Percentiles rank a stretch among this genome's conserved stretches.
Conservation (phyloP, 2,329 filamentous ascomycete genomes). For the Xylaria multiplex region DNA sequence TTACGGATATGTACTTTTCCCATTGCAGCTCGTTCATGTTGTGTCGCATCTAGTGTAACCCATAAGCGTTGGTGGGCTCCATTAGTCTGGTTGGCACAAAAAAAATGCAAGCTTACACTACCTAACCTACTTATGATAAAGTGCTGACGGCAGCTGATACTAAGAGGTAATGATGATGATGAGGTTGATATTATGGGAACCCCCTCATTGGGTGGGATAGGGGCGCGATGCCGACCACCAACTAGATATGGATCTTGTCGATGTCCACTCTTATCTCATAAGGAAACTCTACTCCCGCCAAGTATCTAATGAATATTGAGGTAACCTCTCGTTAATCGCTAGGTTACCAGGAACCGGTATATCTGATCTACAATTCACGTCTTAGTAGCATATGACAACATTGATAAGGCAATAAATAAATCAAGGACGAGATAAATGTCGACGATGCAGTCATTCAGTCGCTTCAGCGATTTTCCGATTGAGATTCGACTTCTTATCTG, state of each 20-base stretch:
- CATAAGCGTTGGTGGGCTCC: no score
- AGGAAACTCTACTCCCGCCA: no score
- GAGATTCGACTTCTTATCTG: constrained; percentile 36
- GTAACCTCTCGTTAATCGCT: not conserved
- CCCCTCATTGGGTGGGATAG: constrained; percentile 12
- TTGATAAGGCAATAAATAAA: constrained; percentile 1
- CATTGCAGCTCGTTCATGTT: not conserved
- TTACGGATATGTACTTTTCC: not conserved
- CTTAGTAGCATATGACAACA: not conserved
- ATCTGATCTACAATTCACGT: not conserved
- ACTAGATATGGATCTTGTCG: not conserved
- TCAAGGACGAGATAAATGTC: constrained; percentile 16
- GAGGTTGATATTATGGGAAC: not conserved
- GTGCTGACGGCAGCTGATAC: constrained; percentile 16
- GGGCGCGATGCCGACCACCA: not conserved
- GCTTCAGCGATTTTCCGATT: constrained; percentile 30
- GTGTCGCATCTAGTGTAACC: not conserved
- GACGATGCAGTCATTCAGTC: constrained; percentile 11
- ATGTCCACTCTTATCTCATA: constrained; percentile 2
- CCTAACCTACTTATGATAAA: constrained; percentile 2
- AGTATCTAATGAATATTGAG: not conserved
- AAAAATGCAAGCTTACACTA: no score
- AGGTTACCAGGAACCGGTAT: not conserved
- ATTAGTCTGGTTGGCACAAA: no score
- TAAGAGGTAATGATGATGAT: constrained; percentile 21